Evolutionary conservation across 179 eudicot genomes (phyloP), one percentile per base, ranked within the genome.

Genomic region (Beta macrorhiza): DNA sequence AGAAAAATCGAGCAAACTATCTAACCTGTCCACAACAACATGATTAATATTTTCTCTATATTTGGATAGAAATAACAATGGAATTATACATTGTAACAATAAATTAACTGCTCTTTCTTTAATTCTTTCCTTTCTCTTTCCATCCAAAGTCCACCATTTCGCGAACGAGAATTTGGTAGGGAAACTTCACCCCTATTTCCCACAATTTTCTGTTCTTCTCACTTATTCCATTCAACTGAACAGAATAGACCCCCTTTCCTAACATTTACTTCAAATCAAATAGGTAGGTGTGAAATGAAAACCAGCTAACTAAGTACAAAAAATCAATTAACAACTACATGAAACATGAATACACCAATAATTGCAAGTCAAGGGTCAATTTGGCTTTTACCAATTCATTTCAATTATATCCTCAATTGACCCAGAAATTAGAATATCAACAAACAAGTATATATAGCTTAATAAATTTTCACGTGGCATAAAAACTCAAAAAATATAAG

Each of bases 131-230:
- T 51, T 14, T 5, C 7, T 0, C 16, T 29, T 74, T 53, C 22
- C 64, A 25, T 74, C 64, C 22, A 56, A 74, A 56, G 56, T 73
- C 49, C 77, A 52, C 47, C 47, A 74, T 14, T 13, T 32, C 6
- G 8, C 42, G n/a, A 55, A 13, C 29, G 10, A 70, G 13, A 13
- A 17, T 7, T 37, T 3, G 2, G 8, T 70, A 44, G 7, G 5
- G 63, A 74, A 56, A 53, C 5, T 53, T 74, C 77, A 74, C 19
- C n/a, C 47, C 5, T 55, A 29, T 72, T 72, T 64, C 72, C 7
- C 55, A 11, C 7, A 44, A 47, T 44, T 70, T 47, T 14, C 13
- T 70, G 20, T 9, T 19, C n/a, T 7, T 45, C 76, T 32, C 44
- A 52, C n/a, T 5, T 1, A 55, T 55, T 25, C 8, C 47, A 7